Conservation (phyloP, 2,329 filamentous ascomycete genomes). For the Teratosphaeria nubilosa region DNA sequence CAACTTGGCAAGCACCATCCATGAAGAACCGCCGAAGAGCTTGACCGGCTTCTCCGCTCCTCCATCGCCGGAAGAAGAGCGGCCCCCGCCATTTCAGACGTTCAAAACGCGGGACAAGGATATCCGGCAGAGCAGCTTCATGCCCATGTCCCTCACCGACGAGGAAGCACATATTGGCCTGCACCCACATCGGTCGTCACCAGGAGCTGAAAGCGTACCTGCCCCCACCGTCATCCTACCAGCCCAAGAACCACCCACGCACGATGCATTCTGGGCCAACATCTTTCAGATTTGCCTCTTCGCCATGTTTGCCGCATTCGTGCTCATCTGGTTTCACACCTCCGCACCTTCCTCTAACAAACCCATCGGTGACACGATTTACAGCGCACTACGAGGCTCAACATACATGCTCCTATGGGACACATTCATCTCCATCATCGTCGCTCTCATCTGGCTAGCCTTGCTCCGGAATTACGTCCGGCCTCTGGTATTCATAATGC, state of each 20-base stretch:
- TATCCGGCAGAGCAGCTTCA: conserved; percentile 31
- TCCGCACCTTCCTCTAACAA: conserved; percentile 56
- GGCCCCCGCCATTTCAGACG: conserved; percentile 45
- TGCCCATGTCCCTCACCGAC: conserved; percentile 41
- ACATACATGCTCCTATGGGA: conserved; percentile 85
- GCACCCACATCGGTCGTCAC: conserved; percentile 35
- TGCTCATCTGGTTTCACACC: conserved; percentile 85
- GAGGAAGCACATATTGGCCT: conserved; percentile 38
- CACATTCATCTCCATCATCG: conserved; percentile 77
- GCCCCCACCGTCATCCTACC: conserved; percentile 45
- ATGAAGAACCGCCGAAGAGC: conserved; percentile 30
- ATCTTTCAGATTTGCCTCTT: conserved; percentile 78
- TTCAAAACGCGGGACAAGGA: conserved; percentile 38
- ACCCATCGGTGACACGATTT: conserved; percentile 85
- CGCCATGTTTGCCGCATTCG: conserved; percentile 75
- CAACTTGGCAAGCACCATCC: conserved; percentile 59
- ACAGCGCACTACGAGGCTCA: conserved; percentile 75
- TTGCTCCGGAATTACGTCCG: conserved; percentile 79
- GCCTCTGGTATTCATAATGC: conserved; percentile 67
- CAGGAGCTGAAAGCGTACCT: conserved; percentile 45
- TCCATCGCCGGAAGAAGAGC: conserved; percentile 32
- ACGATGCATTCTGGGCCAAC: conserved; percentile 88
- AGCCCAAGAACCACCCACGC: conserved; percentile 60
- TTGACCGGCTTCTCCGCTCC: conserved; percentile 28
- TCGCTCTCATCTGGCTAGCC: conserved; percentile 85